A percentile compares a stretch with the other conserved stretches of the same genome.
These are phyloP conservation scores for Ophiocordyceps robertsii DNA, from an alignment of 2,329 filamentous ascomycete genomes.

Conservation along the genomic window DNA sequence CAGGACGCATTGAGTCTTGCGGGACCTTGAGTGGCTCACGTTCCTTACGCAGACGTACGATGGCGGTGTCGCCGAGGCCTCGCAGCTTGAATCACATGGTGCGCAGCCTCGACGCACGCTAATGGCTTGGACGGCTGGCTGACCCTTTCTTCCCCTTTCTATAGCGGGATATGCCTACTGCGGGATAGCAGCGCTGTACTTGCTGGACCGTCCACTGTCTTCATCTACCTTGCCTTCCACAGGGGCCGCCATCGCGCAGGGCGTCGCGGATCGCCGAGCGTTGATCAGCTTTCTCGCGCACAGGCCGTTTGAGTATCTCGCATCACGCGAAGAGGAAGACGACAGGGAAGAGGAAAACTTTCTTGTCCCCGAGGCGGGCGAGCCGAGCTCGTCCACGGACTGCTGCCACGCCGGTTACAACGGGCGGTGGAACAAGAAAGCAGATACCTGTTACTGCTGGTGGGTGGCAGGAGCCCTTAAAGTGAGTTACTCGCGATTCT, in stretches of 20 bases:
- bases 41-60: constrained; percentile 53
- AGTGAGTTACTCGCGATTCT: constrained; percentile 11
- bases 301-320: constrained; percentile 50
- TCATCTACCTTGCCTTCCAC: constrained; percentile 4
- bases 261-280: constrained; percentile 17
- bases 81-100: constrained; percentile 75
- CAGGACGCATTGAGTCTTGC: not conserved
- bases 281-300: constrained; percentile 45
- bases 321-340: constrained; percentile 28
- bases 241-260: constrained; percentile 18
- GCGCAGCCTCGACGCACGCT: constrained; percentile 12
- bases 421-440: constrained; percentile 78
- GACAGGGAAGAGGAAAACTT: constrained; percentile 29
- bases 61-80: constrained; percentile 68
- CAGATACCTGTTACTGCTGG: constrained; percentile 93
- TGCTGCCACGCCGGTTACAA: constrained; percentile 62
- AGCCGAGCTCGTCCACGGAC: constrained; percentile 16
- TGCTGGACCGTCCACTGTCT: constrained; percentile 51
- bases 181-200: constrained; percentile 61
- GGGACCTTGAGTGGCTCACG: not conserved
- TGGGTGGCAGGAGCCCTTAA: constrained; percentile 63
- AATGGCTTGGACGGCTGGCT: not conserved
- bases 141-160: too few species aligned
- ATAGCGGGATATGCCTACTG: constrained; percentile 88
- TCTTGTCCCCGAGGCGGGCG: constrained; percentile 19